Conservation (phyloP, 768 basidiomycete genomes). For the Neoboletus subvelutipes region DNA sequence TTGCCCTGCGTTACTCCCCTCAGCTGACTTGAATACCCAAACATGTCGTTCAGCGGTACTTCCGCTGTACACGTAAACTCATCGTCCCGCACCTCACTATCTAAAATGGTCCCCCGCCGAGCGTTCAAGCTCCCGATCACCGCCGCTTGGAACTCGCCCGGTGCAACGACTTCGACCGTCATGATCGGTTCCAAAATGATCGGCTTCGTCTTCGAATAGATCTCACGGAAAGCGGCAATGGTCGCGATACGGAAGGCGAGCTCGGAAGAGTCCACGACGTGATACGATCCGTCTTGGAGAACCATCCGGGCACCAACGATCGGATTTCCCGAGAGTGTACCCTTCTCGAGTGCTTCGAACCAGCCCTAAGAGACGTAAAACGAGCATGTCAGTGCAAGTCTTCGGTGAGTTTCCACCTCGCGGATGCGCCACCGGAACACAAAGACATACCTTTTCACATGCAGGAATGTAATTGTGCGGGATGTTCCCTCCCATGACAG, state of each 20-base stretch:
- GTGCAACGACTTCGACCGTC: constrained; percentile 96
- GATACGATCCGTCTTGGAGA: constrained; percentile 88
- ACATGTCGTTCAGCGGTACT: constrained; percentile 97
- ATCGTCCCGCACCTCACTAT: constrained; percentile 95
- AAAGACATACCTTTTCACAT: constrained; percentile 74
- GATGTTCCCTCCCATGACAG: constrained; percentile 90
- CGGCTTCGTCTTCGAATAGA: constrained; percentile 71
- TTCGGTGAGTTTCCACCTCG: neutral
- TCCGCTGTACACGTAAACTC: constrained; percentile 92
- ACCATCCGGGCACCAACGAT: constrained; percentile 86
- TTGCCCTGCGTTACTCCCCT: constrained; percentile 97
- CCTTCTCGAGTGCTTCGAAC: constrained; percentile 91
- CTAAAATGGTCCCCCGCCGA: constrained; percentile 89
- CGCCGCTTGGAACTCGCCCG: constrained; percentile 90
- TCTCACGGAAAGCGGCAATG: constrained; percentile 90
- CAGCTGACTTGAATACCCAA: constrained; percentile 91
- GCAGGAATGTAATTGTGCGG: constrained; percentile 92
- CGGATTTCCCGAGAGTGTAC: constrained; percentile 82
- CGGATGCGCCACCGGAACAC: neutral
- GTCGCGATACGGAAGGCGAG: constrained; percentile 90
- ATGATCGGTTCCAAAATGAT: constrained; percentile 97
- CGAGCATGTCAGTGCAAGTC: neutral
- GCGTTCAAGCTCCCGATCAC: constrained; percentile 95
- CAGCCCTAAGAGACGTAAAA: constrained; percentile 64
- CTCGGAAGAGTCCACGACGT: constrained; percentile 95